These are phyloP conservation scores for Diaporthe vexans DNA, from an alignment of 2,329 filamentous ascomycete species.

Conservation along the genomic window DNA sequence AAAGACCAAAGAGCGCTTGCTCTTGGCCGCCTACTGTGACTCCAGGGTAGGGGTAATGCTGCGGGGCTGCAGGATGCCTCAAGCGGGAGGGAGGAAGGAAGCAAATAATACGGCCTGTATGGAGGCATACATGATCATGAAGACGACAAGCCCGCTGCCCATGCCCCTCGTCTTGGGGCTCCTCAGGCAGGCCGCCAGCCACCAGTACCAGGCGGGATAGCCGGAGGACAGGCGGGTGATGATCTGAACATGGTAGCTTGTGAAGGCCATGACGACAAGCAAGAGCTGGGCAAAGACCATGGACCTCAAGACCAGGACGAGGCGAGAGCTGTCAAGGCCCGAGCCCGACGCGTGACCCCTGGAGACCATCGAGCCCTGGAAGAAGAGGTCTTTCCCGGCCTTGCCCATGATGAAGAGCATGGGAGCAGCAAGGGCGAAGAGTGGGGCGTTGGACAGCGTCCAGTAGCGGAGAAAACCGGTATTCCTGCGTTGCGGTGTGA, in stretches of 20 bases:
- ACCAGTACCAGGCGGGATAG: conserved; percentile 92
- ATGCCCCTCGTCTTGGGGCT: conserved; percentile 48
- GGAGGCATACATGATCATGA: conserved; percentile 84
- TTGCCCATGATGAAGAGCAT: conserved; percentile 77
- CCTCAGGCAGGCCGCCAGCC: conserved; percentile 70
- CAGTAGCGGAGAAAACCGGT: conserved; percentile 92
- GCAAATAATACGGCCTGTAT: conserved; percentile 89
- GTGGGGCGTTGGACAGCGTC: conserved; percentile 86
- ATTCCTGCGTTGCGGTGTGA: conserved; percentile 70
- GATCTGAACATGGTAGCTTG: conserved; percentile 93
- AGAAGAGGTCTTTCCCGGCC: conserved; percentile 66
- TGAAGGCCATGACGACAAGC: conserved; percentile 79
- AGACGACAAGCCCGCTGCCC: conserved; percentile 64
- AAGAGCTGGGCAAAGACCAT: conserved; percentile 81
- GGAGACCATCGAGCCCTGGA: conserved; percentile 27
- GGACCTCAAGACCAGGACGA: conserved; percentile 58
- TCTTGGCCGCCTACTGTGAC: not conserved
- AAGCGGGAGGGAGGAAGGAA: conserved; percentile 92
- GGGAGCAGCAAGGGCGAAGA: conserved; percentile 87
- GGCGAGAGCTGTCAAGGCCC: conserved; percentile 31
- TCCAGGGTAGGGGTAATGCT: not conserved
- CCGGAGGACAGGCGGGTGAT: conserved; percentile 90
- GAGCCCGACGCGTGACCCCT: not conserved
- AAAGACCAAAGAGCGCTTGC: not conserved
- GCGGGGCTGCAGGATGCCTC: not conserved